These are phyloP conservation scores for Fallopia convolvulus DNA, from an alignment of 148 eudicot genomes.

Conservation along the genomic window DNA sequence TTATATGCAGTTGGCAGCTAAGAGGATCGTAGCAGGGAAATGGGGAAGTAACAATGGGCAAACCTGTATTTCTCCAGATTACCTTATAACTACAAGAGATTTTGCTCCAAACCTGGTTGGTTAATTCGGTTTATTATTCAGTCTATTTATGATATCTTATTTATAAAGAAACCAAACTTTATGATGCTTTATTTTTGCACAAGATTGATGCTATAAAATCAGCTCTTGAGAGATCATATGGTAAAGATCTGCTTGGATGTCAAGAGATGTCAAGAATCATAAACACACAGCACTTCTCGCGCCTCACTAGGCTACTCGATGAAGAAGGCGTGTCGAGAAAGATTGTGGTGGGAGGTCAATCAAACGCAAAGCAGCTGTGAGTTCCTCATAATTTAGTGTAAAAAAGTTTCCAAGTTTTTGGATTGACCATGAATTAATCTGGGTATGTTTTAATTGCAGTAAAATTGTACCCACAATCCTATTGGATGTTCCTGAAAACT, in stretches of 20 bases:
- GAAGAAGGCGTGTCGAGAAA: slow-evolving; percentile 40
- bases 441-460: slow-evolving; percentile 19
- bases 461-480: slow-evolving; percentile 61
- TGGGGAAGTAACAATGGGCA: slow-evolving; percentile 61
- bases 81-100: slow-evolving; percentile 47
- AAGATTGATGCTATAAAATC: slow-evolving; percentile 46
- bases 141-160: not conserved
- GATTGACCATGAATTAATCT: not conserved
- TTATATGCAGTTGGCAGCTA: slow-evolving; percentile 36
- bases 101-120: slow-evolving; percentile 54
- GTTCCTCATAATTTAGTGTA: slow-evolving; percentile 6
- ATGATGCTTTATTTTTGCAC: not conserved
- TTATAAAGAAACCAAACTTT: not conserved
- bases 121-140: not conserved
- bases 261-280: slow-evolving; percentile 47
- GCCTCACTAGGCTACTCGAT: slow-evolving; percentile 35
- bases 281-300: slow-evolving; percentile 36
- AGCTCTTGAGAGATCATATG: slow-evolving; percentile 39
- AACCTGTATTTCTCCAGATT: slow-evolving; percentile 54
- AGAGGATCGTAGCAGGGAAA: slow-evolving; percentile 60
- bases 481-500: slow-evolving; percentile 47
- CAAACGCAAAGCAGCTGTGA: slow-evolving; percentile 38
- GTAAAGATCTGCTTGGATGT: slow-evolving; percentile 41
- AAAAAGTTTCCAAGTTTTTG: not conserved
- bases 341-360: slow-evolving; percentile 57